These are phyloP conservation scores for Aspergillus sp. DNA, from an alignment of 2,329 filamentous ascomycete species.

Conservation along the genomic window DNA sequence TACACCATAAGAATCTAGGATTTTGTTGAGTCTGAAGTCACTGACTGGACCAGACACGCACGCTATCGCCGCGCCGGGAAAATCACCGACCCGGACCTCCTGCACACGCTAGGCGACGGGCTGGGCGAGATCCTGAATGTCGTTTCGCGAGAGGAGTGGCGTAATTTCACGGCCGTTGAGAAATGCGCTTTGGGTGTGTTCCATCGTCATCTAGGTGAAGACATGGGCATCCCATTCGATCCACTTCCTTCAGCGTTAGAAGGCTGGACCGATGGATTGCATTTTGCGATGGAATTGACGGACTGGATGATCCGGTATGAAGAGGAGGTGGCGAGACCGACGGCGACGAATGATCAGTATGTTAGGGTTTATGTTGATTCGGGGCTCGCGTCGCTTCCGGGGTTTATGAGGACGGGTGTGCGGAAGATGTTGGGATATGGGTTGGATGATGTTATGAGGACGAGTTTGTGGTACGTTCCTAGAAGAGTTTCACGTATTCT, in stretches of 20 bases:
- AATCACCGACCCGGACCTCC: constrained; percentile 57
- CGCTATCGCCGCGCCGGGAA: constrained; percentile 54
- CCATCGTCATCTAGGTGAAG: constrained; percentile 63
- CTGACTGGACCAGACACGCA: constrained; percentile 36
- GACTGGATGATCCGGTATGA: constrained; percentile 17
- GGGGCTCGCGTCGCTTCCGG: constrained; percentile 16
- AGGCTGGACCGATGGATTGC: constrained; percentile 8
- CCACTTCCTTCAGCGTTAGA: constrained; percentile 20
- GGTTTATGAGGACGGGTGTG: constrained; percentile 7
- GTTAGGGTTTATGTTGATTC: constrained; percentile 18
- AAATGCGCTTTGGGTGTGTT: constrained; percentile 61
- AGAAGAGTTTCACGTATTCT: no score
- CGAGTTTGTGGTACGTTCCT: constrained; percentile 16
- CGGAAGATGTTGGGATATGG: constrained; percentile 15
- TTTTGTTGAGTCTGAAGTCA: no score
- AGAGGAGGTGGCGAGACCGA: constrained; percentile 13
- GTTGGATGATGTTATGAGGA: constrained; percentile 20
- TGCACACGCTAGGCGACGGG: constrained; percentile 62
- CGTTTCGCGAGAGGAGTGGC: constrained; percentile 65
- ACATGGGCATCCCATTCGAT: constrained; percentile 58
- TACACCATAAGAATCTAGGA: no score
- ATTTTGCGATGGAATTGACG: constrained; percentile 8
- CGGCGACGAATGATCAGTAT: constrained; percentile 17
- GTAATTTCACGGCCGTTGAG: constrained; percentile 62
- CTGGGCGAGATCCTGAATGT: constrained; percentile 61